Conservation (phyloP, 176 grass and related monocot species). For the Eleusine coracana region DNA sequence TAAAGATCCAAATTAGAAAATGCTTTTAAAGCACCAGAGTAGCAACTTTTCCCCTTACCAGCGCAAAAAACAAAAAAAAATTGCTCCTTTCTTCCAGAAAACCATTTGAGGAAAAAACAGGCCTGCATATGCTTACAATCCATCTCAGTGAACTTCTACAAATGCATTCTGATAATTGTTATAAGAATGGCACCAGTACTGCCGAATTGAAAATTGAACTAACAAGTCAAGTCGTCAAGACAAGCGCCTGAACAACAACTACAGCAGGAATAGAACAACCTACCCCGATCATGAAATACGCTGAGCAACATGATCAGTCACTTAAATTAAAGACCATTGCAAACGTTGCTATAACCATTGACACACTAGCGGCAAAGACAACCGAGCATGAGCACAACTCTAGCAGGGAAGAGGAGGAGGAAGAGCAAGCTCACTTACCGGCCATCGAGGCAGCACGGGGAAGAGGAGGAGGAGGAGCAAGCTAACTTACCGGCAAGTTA, state of each 20-base stretch:
- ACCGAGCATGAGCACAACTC: too few species aligned
- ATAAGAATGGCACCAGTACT: neutral
- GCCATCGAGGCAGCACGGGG: too few species aligned
- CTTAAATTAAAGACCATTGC: neutral
- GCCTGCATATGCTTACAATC: neutral
- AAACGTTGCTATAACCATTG: too few species aligned
- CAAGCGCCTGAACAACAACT: conserved; percentile 15
- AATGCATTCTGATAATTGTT: neutral
- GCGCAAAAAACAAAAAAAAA: neutral
- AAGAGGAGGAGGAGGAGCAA: too few species aligned
- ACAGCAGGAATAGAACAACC: neutral
- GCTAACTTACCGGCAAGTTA: too few species aligned
- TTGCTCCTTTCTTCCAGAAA: neutral
- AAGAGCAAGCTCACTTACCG: too few species aligned
- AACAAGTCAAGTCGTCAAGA: neutral
- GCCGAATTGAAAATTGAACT: neutral
- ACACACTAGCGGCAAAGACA: too few species aligned
- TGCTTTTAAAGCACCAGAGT: conserved; percentile 9
- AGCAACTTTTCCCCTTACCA: neutral
- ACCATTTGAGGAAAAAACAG: neutral
- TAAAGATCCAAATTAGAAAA: neutral
- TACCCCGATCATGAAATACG: conserved; percentile 20
- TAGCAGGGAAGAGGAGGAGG: too few species aligned
- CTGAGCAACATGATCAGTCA: neutral
- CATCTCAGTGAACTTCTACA: conserved; percentile 17